Evolutionary conservation across 352 stramenopile species (phyloP).

Genomic region (Globisporangium sylvaticum): DNA sequence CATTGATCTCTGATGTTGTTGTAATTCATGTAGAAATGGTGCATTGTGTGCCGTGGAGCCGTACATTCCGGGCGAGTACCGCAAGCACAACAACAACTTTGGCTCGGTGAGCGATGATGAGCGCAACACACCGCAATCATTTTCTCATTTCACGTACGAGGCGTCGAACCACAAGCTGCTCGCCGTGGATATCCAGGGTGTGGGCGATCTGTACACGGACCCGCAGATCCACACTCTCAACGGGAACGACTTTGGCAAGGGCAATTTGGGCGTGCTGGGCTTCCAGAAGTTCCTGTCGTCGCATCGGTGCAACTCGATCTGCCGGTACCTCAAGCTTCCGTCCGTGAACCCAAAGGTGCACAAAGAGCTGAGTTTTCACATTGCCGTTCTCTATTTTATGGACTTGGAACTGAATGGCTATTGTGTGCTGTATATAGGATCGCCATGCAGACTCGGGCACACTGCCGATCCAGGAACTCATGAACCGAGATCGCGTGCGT

Average conservation of each 20-base stretch:
- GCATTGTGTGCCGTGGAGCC: conserved; percentile 73
- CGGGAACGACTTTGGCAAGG: conserved; percentile 84
- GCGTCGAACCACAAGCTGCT: conserved; percentile 89
- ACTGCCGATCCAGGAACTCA: conserved; percentile 73
- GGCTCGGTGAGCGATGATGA: conserved; percentile 81
- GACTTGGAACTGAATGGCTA: background rate
- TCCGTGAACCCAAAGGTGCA: conserved; percentile 66
- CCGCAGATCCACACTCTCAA: conserved; percentile 90
- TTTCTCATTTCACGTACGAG: conserved; percentile 94
- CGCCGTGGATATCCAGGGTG: conserved; percentile 94
- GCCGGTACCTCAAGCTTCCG: conserved; percentile 80
- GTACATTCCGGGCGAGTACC: conserved; percentile 81
- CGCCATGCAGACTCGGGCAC: conserved; percentile 71
- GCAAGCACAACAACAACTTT: conserved; percentile 90
- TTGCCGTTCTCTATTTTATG: background rate
- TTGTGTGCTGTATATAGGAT: conserved; percentile 22
- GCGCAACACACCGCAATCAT: conserved; percentile 86
- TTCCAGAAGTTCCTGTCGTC: conserved; percentile 88
- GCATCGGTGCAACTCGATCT: conserved; percentile 88
- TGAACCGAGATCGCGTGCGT: conserved; percentile 70
- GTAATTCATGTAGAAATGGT: conserved; percentile 28
- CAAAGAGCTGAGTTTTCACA: background rate
- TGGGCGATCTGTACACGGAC: conserved; percentile 95
- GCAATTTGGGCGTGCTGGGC: conserved; percentile 76
- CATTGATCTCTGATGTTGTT: background rate